Evolutionary conservation across 2,329 filamentous ascomycete species (phyloP), one percentile per base, ranked within the genome.

Genomic region (Penicillium frequentans): DNA sequence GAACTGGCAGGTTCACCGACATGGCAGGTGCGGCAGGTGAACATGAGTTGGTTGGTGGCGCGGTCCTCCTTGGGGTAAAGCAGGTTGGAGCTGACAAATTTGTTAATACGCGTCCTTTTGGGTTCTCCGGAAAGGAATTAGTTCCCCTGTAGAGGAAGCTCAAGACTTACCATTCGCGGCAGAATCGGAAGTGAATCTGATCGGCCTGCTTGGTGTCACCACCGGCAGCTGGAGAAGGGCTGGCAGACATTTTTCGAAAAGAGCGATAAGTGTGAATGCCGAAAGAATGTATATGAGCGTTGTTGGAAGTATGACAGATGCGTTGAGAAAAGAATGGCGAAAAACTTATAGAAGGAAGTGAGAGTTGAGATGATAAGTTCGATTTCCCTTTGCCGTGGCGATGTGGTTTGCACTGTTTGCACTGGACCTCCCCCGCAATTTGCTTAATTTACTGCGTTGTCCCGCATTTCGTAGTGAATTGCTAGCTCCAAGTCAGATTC

Each of bases 141-240:
- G 49, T 33, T 27, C n/a, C n/a, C 14, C 26, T 31, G 21, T 23
- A 43, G 33, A 49, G 21, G 44, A 33, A 54, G 4, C 31, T 9
- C 5, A 51, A 21, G 29, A 66, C 79, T 68, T 76, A 89, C 88
- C 95, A 99, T 83, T 99, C 95, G 68, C 91, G 92, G 82, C 95
- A 99, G 84, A 99, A 99, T 71, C 91, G 89, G 78, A 98, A 99
- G 48, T 91, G 92, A 76, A 98, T 93, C 76, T 96, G 91, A 78
- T 93, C 87, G 63, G 64, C 61, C 42, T 73, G 67, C 65, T 77
- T 76, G 59, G 61, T 64, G 56, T 73, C 72, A 57, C 72, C 73
- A 65, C 68, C 71, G 50, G 71, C 69, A 26, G 76, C 73, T 33
- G 77, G 69, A 29, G 75, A 71, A 29, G 79, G 78, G 49, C 74